Percentiles rank a stretch among this genome's conserved stretches.
Conservation (phyloP, 108 stramenopile genomes). For the Phaeodactylum tricornutum region DNA sequence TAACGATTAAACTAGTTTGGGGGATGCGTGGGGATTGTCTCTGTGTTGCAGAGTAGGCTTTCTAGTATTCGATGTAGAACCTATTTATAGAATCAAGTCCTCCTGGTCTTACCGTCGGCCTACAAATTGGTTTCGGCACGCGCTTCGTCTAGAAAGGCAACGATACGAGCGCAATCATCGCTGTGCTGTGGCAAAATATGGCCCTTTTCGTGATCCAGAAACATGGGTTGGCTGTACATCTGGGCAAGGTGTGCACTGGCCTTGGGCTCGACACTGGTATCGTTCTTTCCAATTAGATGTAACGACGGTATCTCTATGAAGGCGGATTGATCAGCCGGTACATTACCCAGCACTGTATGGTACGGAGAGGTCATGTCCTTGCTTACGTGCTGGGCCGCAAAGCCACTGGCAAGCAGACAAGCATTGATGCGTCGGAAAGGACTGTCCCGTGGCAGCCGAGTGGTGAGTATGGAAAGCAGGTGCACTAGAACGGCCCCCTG, state of each 20-base stretch:
- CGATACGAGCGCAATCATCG: slow-evolving; percentile 3
- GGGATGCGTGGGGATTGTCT: no score
- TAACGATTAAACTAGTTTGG: no score
- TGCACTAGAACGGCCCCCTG: slow-evolving; percentile 44
- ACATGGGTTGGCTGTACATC: slow-evolving; percentile 8
- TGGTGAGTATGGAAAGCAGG: slow-evolving; percentile 25
- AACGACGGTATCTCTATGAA: slow-evolving; percentile 22
- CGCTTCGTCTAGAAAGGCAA: slow-evolving; percentile 2
- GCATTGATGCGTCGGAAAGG: slow-evolving; percentile 12
- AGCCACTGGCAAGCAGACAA: slow-evolving; percentile 25
- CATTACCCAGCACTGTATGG: neutral
- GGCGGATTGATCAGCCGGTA: neutral
- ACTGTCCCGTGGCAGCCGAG: no score
- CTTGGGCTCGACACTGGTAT: slow-evolving; percentile 22
- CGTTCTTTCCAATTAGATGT: slow-evolving; percentile 28
- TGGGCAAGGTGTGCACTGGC: slow-evolving; percentile 13
- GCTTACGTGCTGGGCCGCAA: slow-evolving; percentile 12
- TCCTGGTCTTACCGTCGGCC: no score
- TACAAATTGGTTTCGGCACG: no score
- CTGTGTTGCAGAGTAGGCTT: no score
- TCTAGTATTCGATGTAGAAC: no score
- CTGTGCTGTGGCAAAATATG: slow-evolving; percentile 12
- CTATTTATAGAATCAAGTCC: no score
- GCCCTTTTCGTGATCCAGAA: slow-evolving; percentile 25
- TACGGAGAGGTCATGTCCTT: neutral